Evolutionary conservation across 495 filamentous ascomycete genomes (phyloP), one percentile per base, ranked within the genome.

Genomic region (Annulohypoxylon bovei): DNA sequence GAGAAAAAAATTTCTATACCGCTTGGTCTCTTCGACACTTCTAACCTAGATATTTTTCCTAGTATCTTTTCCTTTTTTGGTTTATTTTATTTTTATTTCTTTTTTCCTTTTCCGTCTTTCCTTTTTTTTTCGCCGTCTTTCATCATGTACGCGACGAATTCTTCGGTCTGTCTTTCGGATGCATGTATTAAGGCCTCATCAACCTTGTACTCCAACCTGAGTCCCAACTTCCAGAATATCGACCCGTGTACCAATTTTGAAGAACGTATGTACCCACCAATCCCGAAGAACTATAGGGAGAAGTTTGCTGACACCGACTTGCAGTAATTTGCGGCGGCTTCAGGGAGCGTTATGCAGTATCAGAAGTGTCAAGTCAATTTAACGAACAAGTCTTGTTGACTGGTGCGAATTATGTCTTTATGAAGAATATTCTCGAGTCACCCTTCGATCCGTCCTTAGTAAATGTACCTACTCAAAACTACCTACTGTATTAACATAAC

Each of bases 231-330:
- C 69, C 75, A 82, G 50, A 66, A 87, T 0, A 78, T 92, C 49
- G 88, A 93, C 71, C 88, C 90, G 3, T 93, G 90, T 73, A 86
- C 80, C 33, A 70, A 91, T 50, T 92, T 92, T 60, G 88, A 91
- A 60, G 53, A 62, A 60, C 4, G 59, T 69, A 59, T 55, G 73
- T 83, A 20, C 4, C 25, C 18, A 3, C 6, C 14, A 27, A 12
- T 1, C 28, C 6, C 11, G 6, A 54, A 52, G 0, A 28, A 1
- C 22, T 47, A 7, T 50, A 27, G 1, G 3, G 18, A 25, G 18
- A 35, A 3, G n/a, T n/a, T 60, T 60, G 3, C 56, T 67, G 33
- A 67, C 1, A 12, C 4, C 28, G 28, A 11, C 14, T 12, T 8
- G 5, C 4, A 68, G 66, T 86, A 71, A 86, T 90, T 32, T 92